Percentiles rank a stretch among this genome's conserved stretches.
phyloP scores from a whole-genome alignment of 2,329 filamentous ascomycete species.

The Chaetothyriales sp. region DNA sequence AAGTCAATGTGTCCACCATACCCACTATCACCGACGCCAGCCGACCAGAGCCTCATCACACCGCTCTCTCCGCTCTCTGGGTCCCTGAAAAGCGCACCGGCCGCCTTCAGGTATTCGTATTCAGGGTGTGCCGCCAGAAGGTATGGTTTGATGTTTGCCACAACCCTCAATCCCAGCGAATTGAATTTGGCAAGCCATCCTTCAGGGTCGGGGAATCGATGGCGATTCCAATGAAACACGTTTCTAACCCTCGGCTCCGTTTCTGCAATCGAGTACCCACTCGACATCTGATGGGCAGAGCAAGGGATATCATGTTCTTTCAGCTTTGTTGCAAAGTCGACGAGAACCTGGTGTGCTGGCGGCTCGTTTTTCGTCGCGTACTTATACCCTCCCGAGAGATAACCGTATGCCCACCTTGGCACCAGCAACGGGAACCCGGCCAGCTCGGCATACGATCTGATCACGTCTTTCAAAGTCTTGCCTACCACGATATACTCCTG shows the following conservation, averaged over 20 bases:
- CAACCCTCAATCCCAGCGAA: conserved; percentile 49
- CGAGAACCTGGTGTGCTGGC: conserved; percentile 41
- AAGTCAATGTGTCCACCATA: conserved; percentile 63
- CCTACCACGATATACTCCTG: conserved; percentile 59
- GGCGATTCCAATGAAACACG: conserved; percentile 57
- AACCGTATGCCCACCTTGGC: conserved; percentile 60
- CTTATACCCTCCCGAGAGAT: conserved; percentile 54
- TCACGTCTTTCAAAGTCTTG: conserved; percentile 51
- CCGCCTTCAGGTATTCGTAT: conserved; percentile 46
- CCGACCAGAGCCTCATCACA: conserved; percentile 55
- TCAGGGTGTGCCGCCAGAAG: conserved; percentile 53
- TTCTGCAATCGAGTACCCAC: conserved; percentile 57
- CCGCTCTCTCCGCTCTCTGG: conserved; percentile 39
- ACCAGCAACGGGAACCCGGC: conserved; percentile 55
- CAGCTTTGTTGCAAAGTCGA: conserved; percentile 48
- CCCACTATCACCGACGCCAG: conserved; percentile 55
- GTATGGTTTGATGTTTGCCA: conserved; percentile 64
- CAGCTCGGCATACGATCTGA: conserved; percentile 51
- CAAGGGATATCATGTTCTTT: conserved; percentile 55
- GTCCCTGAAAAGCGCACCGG: conserved; percentile 52
- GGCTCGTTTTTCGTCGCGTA: conserved; percentile 46
- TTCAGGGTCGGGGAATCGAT: conserved; percentile 56
- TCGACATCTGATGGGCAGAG: conserved; percentile 59
- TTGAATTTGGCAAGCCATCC: conserved; percentile 51
- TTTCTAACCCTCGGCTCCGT: conserved; percentile 55